A percentile compares a stretch with the other conserved stretches of the same genome.
These are phyloP conservation scores for Paxillus ammoniavirescens DNA, from an alignment of 768 basidiomycete species.

Conservation along the genomic window DNA sequence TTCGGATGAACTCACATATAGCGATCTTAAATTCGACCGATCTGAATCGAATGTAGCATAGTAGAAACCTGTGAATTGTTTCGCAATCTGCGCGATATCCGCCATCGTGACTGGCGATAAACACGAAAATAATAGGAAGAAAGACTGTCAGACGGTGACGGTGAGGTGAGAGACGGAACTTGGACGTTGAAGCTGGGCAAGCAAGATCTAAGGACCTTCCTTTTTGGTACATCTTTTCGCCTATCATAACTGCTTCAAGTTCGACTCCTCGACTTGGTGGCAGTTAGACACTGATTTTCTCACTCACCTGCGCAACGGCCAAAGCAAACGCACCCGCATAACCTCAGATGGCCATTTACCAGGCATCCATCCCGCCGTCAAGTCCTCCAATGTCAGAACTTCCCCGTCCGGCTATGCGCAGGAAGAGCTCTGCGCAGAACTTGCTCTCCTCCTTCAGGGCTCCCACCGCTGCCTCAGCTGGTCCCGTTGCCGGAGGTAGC, in stretches of 20 bases:
- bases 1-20: conserved; percentile 68
- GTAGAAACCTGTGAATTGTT: conserved; percentile 82
- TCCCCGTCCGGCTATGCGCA: conserved; percentile 64
- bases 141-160: conserved; percentile 1
- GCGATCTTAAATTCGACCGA: conserved; percentile 50
- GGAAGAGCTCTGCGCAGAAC: conserved; percentile 86
- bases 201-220: conserved; percentile 6
- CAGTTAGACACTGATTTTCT: conserved; percentile 1
- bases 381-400: conserved; percentile 29
- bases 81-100: conserved; percentile 71
- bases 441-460: conserved; percentile 71
- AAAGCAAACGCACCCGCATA: not conserved
- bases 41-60: conserved; percentile 73
- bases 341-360: conserved; percentile 17
- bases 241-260: not conserved
- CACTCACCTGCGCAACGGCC: conserved; percentile 3
- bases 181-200: not conserved
- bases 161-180: not conserved
- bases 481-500: conserved; percentile 32
- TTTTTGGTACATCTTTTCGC: conserved; percentile 14
- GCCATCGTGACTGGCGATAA: conserved; percentile 47
- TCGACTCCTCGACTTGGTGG: not conserved
- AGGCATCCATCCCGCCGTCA: conserved; percentile 15
- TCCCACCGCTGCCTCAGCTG: conserved; percentile 18
- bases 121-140: conserved; percentile 12